Percentiles rank a stretch among this genome's conserved stretches.
Conservation (phyloP, 257 asterid species). For the Asclepias syriaca region DNA sequence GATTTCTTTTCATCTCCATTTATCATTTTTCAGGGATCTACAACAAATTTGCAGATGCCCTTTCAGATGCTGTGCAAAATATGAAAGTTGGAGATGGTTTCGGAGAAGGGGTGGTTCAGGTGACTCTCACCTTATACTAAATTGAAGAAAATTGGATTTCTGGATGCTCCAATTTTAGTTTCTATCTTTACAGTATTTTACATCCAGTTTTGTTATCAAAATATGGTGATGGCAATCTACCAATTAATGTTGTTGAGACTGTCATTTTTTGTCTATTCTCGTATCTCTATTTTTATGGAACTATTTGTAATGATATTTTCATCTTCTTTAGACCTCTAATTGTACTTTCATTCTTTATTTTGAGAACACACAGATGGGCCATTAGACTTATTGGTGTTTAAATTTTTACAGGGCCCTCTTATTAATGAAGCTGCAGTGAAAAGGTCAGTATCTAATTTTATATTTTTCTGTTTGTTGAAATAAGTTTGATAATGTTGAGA, state of each 20-base stretch:
- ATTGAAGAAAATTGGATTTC: neutral
- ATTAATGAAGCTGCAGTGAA: constrained; percentile 86
- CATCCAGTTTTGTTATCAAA: neutral
- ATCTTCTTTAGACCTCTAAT: constrained; percentile 3
- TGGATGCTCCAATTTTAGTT: neutral
- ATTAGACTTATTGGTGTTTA: constrained; percentile 13
- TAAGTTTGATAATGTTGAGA: neutral
- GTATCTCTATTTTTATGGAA: neutral
- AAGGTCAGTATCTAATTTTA: constrained; percentile 39
- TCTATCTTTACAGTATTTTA: neutral
- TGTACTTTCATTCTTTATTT: constrained; percentile 20
- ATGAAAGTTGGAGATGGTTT: no score
- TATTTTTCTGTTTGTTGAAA: neutral
- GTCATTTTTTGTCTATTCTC: neutral
- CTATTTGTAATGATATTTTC: constrained; percentile 13
- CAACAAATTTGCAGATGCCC: no score
- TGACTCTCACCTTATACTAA: constrained; percentile 18
- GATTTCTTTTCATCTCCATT: no score
- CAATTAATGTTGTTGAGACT: neutral
- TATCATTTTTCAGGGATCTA: no score
- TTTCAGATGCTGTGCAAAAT: no score
- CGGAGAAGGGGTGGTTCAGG: no score
- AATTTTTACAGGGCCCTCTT: constrained; percentile 71
- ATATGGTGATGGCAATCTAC: neutral
- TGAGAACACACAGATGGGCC: constrained; percentile 11